Conservation (phyloP, 805 yeast genomes). For the Nakazawaea ishiwadae region DNA sequence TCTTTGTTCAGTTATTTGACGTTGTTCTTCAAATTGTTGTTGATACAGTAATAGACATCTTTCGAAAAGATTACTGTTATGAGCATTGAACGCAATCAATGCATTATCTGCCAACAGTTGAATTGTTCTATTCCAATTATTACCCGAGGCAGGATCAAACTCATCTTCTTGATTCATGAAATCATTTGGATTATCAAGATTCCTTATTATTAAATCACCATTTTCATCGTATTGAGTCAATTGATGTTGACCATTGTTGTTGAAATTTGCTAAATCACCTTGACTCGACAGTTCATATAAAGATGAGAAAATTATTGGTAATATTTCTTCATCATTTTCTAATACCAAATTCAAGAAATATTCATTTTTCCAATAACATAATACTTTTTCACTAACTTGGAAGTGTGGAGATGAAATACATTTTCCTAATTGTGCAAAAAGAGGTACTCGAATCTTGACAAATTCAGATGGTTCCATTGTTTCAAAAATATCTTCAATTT, state of each 20-base stretch:
- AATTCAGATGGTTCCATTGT: conserved; percentile 93
- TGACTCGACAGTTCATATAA: conserved; percentile 72
- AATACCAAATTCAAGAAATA: conserved; percentile 86
- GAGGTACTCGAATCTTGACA: conserved; percentile 84
- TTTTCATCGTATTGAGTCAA: conserved; percentile 12
- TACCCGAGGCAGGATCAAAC: conserved; percentile 29
- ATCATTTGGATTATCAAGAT: conserved; percentile 2
- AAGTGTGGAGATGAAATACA: conserved; percentile 94
- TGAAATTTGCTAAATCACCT: conserved; percentile 25
- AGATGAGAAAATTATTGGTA: conserved; percentile 89
- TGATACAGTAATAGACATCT: conserved; percentile 87
- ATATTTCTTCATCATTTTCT: conserved; percentile 86
- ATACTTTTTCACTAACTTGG: conserved; percentile 94
- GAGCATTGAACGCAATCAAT: conserved; percentile 85
- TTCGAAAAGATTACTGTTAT: conserved; percentile 86
- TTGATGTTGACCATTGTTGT: conserved; percentile 20
- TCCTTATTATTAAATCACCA: conserved; percentile 10
- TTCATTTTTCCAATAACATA: conserved; percentile 93
- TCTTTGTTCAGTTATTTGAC: conserved; percentile 55
- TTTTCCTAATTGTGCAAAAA: conserved; percentile 89
- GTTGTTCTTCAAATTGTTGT: conserved; percentile 71
- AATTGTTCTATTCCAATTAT: conserved; percentile 91
- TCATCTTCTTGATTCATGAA: conserved; percentile 32
- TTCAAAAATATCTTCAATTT: conserved; percentile 94
- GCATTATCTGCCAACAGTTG: conserved; percentile 90